A percentile compares a stretch with the other conserved stretches of the same genome.
Evolutionary conservation across 1,284 basidiomycete genomes (phyloP).

Genomic region (Sporisorium exsertum): DNA sequence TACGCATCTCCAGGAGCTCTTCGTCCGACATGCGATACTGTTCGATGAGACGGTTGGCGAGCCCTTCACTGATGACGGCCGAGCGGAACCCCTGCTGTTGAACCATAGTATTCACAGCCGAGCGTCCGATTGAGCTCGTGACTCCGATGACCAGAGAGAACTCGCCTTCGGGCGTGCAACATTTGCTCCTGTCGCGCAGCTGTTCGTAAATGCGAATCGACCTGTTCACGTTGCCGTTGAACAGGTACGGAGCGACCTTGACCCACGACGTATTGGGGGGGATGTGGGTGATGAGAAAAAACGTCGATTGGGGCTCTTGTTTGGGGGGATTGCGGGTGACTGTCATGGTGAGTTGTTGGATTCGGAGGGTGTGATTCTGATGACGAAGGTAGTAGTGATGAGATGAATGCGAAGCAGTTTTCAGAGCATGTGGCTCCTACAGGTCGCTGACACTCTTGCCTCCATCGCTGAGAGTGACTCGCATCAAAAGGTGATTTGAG

Average conservation of each 20-base stretch:
- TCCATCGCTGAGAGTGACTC: background rate
- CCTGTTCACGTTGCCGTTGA: background rate
- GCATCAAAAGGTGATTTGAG: background rate
- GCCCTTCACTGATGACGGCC: background rate
- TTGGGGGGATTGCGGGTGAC: background rate
- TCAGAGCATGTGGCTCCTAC: background rate
- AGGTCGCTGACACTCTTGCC: background rate
- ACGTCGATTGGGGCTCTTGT: background rate
- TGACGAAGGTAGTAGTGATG: background rate
- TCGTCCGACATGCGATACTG: background rate
- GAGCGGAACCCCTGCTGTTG: background rate
- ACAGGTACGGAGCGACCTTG: background rate
- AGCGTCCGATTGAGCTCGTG: background rate
- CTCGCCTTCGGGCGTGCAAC: background rate
- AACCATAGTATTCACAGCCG: background rate
- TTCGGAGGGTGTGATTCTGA: no score
- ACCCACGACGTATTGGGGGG: background rate
- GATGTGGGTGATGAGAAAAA: background rate
- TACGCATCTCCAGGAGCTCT: background rate
- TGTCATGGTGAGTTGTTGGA: background rate
- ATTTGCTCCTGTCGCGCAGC: background rate
- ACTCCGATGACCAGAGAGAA: background rate
- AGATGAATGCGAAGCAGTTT: background rate
- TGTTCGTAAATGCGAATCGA: background rate
- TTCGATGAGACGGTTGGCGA: background rate